Evolutionary conservation across 1,139 yeast species (phyloP).

Genomic region (Scheffersomyces stambukii): DNA sequence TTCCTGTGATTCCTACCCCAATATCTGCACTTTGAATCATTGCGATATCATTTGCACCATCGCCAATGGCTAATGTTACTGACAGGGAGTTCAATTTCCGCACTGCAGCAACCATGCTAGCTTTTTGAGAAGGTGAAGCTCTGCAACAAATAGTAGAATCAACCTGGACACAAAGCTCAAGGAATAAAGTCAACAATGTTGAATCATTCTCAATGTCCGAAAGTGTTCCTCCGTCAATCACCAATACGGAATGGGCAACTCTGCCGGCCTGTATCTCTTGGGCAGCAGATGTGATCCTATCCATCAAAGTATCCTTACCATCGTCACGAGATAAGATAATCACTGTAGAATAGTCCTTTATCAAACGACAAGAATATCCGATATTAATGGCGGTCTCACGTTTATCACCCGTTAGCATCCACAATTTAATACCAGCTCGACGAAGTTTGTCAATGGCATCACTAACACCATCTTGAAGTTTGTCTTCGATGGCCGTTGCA

Average conservation of each 20-base stretch:
- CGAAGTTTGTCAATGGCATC: slow-evolving; percentile 89
- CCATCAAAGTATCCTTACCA: slow-evolving; percentile 45
- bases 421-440: slow-evolving; percentile 87
- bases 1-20: slow-evolving; percentile 96
- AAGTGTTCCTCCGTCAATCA: slow-evolving; percentile 87
- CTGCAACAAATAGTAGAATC: slow-evolving; percentile 94
- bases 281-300: slow-evolving; percentile 55
- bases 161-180: slow-evolving; percentile 79
- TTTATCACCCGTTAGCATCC: slow-evolving; percentile 99
- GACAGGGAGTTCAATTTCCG: slow-evolving; percentile 59
- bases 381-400: slow-evolving; percentile 96
- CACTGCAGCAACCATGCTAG: slow-evolving; percentile 78
- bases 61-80: slow-evolving; percentile 96
- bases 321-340: slow-evolving; percentile 67
- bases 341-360: slow-evolving; percentile 88
- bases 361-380: slow-evolving; percentile 89
- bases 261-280: slow-evolving; percentile 59
- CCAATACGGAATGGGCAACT: slow-evolving; percentile 92
- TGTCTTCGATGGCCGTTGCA: slow-evolving; percentile 97
- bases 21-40: slow-evolving; percentile 99
- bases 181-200: slow-evolving; percentile 65
- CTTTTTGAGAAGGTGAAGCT: slow-evolving; percentile 96
- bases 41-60: slow-evolving; percentile 98
- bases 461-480: slow-evolving; percentile 92
- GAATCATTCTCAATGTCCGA: slow-evolving; percentile 67